Conservation (phyloP, 257 asterid species). For the Nicotiana tabacum region DNA sequence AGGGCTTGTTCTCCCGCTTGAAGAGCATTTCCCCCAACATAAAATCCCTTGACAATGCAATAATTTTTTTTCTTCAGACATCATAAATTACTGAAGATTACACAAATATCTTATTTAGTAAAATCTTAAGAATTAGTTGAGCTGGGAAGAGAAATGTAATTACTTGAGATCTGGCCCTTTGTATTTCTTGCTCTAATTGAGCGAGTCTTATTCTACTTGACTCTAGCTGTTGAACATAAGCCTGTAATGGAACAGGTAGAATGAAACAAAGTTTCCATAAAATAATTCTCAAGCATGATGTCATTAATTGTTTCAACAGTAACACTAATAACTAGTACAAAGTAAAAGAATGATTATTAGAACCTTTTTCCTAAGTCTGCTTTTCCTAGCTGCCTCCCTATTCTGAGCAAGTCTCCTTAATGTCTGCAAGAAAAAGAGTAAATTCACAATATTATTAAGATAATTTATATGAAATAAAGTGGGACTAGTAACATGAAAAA, state of each 20-base stretch:
- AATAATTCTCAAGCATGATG: background rate
- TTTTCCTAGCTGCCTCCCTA: slow-evolving; percentile 95
- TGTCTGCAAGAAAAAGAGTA: slow-evolving; percentile 33
- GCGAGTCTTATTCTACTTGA: slow-evolving; percentile 69
- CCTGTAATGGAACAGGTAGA: slow-evolving; percentile 37
- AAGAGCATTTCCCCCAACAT: slow-evolving; percentile 52
- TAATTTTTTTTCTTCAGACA: background rate
- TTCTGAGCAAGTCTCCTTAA: slow-evolving; percentile 93
- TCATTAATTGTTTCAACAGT: background rate
- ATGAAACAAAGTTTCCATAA: background rate
- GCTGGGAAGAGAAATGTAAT: background rate
- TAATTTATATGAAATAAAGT: too few relatives aligned
- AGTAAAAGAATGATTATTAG: background rate
- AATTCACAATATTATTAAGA: background rate
- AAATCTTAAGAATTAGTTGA: background rate
- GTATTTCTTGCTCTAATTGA: slow-evolving; percentile 74
- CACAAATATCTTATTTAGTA: background rate
- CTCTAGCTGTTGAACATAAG: slow-evolving; percentile 92
- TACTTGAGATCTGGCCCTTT: slow-evolving; percentile 74
- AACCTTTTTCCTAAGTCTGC: slow-evolving; percentile 86
- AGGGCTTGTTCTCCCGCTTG: slow-evolving; percentile 60
- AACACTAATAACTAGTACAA: background rate
- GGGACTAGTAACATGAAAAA: too few relatives aligned
- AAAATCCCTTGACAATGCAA: slow-evolving; percentile 42
- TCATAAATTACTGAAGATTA: background rate